Conservation (phyloP, 169 alveolate genomes). For the Plasmodium blacklocki region DNA sequence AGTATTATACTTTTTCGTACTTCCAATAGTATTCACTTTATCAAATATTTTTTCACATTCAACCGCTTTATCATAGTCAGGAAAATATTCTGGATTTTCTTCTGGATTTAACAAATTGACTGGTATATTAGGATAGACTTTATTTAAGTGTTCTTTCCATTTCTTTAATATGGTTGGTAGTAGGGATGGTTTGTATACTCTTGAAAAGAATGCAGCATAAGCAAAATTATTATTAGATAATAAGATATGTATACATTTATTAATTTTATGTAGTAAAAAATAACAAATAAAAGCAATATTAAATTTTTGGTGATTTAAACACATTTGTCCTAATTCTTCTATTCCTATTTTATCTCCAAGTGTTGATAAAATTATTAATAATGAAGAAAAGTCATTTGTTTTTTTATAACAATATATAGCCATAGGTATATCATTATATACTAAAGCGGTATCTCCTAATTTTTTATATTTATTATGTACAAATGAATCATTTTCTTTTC, state of each 20-base stretch:
- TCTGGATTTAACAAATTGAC: conserved; percentile 51
- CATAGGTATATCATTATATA: conserved; percentile 80
- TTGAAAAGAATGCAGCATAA: conserved; percentile 83
- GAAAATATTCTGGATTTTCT: conserved; percentile 72
- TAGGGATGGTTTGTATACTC: conserved; percentile 81
- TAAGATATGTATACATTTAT: conserved; percentile 80
- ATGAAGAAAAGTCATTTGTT: conserved; percentile 83
- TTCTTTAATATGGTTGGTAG: conserved; percentile 65
- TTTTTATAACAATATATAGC: conserved; percentile 85
- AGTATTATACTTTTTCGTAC: conserved; percentile 67
- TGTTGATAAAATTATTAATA: conserved; percentile 80
- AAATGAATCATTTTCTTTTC: conserved; percentile 76
- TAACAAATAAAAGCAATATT: conserved; percentile 84
- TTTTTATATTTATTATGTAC: conserved; percentile 85
- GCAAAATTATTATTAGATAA: conserved; percentile 77
- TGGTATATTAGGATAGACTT: conserved; percentile 23
- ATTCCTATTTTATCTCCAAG: conserved; percentile 77
- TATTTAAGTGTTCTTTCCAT: conserved; percentile 78
- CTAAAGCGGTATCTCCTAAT: conserved; percentile 86
- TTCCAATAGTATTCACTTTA: conserved; percentile 34
- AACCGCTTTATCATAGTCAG: conserved; percentile 63
- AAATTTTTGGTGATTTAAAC: conserved; percentile 64
- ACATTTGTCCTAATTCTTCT: conserved; percentile 77
- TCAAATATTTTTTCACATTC: conserved; percentile 73
- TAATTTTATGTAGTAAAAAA: conserved; percentile 81